These are phyloP conservation scores for Globisporangium nagaii DNA, from an alignment of 352 stramenopile species.

Conservation along the genomic window DNA sequence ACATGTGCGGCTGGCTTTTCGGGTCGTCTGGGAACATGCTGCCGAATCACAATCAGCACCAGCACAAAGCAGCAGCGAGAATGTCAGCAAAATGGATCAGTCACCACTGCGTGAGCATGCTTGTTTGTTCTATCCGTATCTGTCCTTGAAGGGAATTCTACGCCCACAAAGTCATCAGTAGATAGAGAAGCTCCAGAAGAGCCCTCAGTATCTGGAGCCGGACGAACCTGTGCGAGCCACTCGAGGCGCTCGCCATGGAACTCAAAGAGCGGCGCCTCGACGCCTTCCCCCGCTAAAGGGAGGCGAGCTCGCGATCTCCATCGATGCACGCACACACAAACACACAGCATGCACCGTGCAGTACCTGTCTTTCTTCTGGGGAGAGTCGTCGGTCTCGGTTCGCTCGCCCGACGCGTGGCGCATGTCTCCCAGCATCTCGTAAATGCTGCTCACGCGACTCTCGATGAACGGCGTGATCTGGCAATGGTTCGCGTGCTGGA, in stretches of 20 bases:
- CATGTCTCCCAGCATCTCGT: slow-evolving; percentile 61
- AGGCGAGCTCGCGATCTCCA: not conserved
- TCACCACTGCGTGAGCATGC: no score
- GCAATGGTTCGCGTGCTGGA: slow-evolving; percentile 27
- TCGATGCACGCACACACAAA: slow-evolving; percentile 9
- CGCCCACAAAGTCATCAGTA: slow-evolving; percentile 84
- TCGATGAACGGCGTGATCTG: slow-evolving; percentile 41
- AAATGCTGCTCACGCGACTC: slow-evolving; percentile 45
- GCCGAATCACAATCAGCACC: slow-evolving; percentile 1
- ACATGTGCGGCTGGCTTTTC: slow-evolving; percentile 15
- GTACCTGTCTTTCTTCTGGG: slow-evolving; percentile 42
- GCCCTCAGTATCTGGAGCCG: slow-evolving; percentile 18
- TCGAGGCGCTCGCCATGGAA: not conserved
- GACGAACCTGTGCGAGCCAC: not conserved
- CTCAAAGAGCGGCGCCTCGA: not conserved
- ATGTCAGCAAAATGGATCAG: no score
- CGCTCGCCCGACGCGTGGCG: slow-evolving; percentile 35
- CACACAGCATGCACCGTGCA: slow-evolving; percentile 3
- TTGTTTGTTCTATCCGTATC: slow-evolving; percentile 81
- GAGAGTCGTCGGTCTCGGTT: slow-evolving; percentile 51
- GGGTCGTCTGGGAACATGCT: slow-evolving; percentile 15
- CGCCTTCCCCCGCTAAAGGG: not conserved
- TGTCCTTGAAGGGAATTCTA: slow-evolving; percentile 88
- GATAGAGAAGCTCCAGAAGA: slow-evolving; percentile 19
- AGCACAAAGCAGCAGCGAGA: not conserved